Conservation (phyloP, 805 yeast genomes). For the Debaryomyces hansenii region DNA sequence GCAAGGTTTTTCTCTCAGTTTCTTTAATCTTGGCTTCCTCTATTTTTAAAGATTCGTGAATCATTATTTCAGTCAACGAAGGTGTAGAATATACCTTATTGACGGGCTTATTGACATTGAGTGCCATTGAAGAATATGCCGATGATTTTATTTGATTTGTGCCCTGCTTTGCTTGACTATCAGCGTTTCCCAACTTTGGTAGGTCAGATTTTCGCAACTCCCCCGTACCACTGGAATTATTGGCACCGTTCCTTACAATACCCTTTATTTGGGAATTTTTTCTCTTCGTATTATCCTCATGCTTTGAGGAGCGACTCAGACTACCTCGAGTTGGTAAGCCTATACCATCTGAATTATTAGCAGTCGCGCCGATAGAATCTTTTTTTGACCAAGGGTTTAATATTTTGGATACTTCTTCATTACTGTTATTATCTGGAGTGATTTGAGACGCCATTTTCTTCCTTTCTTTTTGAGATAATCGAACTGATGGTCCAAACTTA, state of each 20-base stretch:
- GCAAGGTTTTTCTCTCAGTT: constrained; percentile 45
- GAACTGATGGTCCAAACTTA: constrained; percentile 36
- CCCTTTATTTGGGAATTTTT: not conserved
- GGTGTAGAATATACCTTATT: constrained; percentile 16
- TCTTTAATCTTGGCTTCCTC: constrained; percentile 30
- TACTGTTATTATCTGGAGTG: not conserved
- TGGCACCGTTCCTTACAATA: not conserved
- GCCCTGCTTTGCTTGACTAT: not conserved
- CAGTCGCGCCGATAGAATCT: not conserved
- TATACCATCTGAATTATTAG: not conserved
- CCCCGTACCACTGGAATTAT: not conserved
- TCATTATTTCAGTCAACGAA: constrained; percentile 45
- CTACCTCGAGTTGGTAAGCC: constrained; percentile 22
- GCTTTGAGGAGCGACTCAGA: no score
- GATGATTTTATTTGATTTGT: not conserved
- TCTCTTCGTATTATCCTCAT: not conserved
- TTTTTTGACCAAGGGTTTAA: constrained; percentile 12
- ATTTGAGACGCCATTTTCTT: constrained; percentile 33
- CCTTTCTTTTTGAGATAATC: constrained; percentile 62
- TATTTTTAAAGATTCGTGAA: constrained; percentile 44
- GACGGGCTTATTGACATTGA: constrained; percentile 1
- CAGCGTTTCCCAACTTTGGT: not conserved
- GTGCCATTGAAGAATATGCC: not conserved
- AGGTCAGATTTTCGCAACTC: not conserved
- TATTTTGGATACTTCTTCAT: not conserved